Evolutionary conservation across 495 filamentous ascomycete genomes (phyloP), one percentile per base, ranked within the genome.

Genomic region (Rhypophila decipiens): DNA sequence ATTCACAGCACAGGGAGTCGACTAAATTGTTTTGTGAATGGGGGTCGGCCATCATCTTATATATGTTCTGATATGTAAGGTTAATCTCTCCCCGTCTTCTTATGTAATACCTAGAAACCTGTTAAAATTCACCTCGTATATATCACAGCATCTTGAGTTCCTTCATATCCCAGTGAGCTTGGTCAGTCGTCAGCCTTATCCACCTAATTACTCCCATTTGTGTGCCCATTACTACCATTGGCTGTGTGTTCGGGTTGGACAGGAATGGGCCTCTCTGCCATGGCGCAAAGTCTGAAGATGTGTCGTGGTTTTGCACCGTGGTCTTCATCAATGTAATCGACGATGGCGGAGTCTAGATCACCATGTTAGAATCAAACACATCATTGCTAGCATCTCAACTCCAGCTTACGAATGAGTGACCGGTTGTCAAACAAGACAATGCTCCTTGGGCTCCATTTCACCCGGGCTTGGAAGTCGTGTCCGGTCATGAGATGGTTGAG

Each of bases 351-450:
- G 21, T 42, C 39, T 42, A 21, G 7, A 7, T 31, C 27, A 7
- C 27, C n/a, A n/a, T n/a, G n/a, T n/a, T n/a, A n/a, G n/a, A n/a
- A n/a, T n/a, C n/a, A n/a, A n/a, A n/a, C n/a, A n/a, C n/a, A n/a
- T n/a, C n/a, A n/a, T n/a, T n/a, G n/a, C n/a, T n/a, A n/a, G n/a
- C n/a, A n/a, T n/a, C n/a, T n/a, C n/a, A n/a, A n/a, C n/a, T n/a
- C n/a, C n/a, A n/a, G 13, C 27, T 31, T 31, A 31, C 27, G 27
- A 31, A 31, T 31, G 27, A 31, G 27, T 13, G 27, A 31, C 27
- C 43, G 43, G 43, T 45, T 45, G 18, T 45, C 43, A 20, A 24
- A 45, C 18, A 45, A 20, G 17, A 45, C 43, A n/a, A 45, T 27
- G 10, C 24, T 45, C 8, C 20, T 19, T 8, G n/a, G 17, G 12